phyloP scores from a whole-genome alignment of 495 filamentous ascomycete genomes.

The Entonaema liquescens region DNA sequence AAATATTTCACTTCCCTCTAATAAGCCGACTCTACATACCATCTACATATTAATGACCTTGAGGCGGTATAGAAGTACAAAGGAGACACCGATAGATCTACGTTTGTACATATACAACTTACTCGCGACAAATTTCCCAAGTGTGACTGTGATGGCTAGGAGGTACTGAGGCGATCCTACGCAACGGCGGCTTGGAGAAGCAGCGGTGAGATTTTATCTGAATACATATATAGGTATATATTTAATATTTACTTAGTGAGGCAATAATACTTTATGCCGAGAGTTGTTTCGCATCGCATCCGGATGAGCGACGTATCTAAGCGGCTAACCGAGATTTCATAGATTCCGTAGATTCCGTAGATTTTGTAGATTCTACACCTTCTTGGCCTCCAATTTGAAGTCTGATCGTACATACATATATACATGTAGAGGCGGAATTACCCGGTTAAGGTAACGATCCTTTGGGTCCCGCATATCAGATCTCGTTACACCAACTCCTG shows the following conservation, averaged over 20 bases:
- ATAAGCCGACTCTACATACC: not conserved
- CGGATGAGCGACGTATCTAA: slow-evolving; percentile 5
- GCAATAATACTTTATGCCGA: slow-evolving; percentile 4
- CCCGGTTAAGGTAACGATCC: not conserved
- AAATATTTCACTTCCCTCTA: not conserved
- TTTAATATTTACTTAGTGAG: not conserved
- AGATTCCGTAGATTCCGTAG: not conserved
- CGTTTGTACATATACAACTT: not conserved
- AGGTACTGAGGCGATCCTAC: slow-evolving; percentile 15
- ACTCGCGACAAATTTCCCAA: not conserved
- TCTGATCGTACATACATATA: not conserved
- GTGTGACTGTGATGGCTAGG: not conserved
- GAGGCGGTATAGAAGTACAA: slow-evolving; percentile 7
- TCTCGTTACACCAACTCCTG: slow-evolving; percentile 11
- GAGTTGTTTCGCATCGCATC: slow-evolving; percentile 8
- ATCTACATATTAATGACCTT: not conserved
- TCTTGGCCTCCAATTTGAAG: not conserved
- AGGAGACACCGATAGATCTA: not conserved
- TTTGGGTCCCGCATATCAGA: slow-evolving; percentile 14
- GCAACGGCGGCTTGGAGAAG: slow-evolving; percentile 17
- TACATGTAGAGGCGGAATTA: not conserved
- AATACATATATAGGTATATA: not conserved
- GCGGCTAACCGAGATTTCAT: slow-evolving; percentile 15
- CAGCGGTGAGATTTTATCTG: slow-evolving; percentile 32
- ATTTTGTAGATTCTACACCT: not conserved